phyloP scores from a whole-genome alignment of 306 rosid species.

The Casuarina cunninghamiana region DNA sequence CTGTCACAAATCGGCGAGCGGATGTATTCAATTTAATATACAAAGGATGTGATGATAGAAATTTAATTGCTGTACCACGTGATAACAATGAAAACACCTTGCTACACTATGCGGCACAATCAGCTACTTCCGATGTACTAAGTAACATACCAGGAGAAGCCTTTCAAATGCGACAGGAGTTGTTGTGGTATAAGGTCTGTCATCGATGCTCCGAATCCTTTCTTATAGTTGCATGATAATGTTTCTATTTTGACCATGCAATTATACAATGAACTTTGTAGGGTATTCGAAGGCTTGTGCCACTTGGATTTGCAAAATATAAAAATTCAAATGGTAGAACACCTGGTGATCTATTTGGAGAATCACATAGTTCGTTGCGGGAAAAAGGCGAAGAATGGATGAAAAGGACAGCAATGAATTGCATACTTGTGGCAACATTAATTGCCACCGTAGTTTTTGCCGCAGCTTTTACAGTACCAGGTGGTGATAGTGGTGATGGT shows the following conservation, averaged over 20 bases:
- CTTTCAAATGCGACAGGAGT: too few relatives aligned
- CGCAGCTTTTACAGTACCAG: neutral
- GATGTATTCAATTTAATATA: too few relatives aligned
- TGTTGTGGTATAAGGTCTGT: too few relatives aligned
- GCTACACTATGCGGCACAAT: too few relatives aligned
- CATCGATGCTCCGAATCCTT: too few relatives aligned
- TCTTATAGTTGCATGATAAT: too few relatives aligned
- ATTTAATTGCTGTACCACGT: too few relatives aligned
- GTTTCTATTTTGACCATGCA: too few relatives aligned
- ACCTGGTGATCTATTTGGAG: neutral
- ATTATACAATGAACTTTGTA: neutral
- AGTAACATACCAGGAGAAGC: too few relatives aligned
- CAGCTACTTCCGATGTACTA: too few relatives aligned
- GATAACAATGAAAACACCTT: fast-evolving
- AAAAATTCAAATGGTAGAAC: neutral
- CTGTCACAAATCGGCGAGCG: too few relatives aligned
- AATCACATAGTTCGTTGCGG: neutral
- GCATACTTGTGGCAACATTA: neutral
- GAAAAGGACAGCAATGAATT: neutral
- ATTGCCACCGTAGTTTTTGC: conserved; percentile 10
- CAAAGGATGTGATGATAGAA: too few relatives aligned
- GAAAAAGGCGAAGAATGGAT: neutral
- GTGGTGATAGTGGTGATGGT: neutral
- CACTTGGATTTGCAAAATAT: neutral
- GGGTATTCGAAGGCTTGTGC: conserved; percentile 8